Conservation (phyloP, 345 rosid genomes). For the Ceriops tagal region DNA sequence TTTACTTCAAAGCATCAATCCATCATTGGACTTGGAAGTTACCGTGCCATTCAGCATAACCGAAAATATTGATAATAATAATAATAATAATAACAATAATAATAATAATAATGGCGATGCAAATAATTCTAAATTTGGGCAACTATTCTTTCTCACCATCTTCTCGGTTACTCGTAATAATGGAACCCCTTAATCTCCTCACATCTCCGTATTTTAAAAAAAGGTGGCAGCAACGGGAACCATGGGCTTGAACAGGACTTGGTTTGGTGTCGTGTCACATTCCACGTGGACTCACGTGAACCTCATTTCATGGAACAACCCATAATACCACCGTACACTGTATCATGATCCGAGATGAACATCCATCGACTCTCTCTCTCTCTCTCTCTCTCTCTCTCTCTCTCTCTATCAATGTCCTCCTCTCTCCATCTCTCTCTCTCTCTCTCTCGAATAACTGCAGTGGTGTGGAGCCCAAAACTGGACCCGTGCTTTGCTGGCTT, state of each 20-base stretch:
- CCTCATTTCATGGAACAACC: slow-evolving; percentile 23
- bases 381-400: slow-evolving; percentile 14
- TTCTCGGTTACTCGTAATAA: not conserved
- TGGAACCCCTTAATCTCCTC: not conserved
- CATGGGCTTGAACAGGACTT: not conserved
- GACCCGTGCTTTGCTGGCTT: slow-evolving; percentile 83
- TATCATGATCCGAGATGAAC: slow-evolving; percentile 5
- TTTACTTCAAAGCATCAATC: no score
- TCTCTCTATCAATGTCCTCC: not conserved
- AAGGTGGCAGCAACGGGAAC: not conserved
- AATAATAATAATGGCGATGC: not conserved
- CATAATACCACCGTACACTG: not conserved
- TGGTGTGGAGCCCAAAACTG: slow-evolving; percentile 76
- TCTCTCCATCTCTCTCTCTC: not conserved
- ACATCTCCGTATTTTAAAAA: not conserved
- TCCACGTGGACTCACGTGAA: slow-evolving; percentile 35
- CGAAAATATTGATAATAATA: no score
- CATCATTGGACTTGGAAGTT: no score
- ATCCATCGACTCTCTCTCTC: slow-evolving; percentile 30
- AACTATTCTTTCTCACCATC: not conserved
- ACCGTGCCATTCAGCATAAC: no score
- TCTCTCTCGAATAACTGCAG: not conserved
- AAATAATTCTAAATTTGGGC: not conserved
- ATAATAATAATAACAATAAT: no score
- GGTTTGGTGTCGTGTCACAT: not conserved